phyloP scores from a whole-genome alignment of 257 asterid species.

The Verbascum thapsus region DNA sequence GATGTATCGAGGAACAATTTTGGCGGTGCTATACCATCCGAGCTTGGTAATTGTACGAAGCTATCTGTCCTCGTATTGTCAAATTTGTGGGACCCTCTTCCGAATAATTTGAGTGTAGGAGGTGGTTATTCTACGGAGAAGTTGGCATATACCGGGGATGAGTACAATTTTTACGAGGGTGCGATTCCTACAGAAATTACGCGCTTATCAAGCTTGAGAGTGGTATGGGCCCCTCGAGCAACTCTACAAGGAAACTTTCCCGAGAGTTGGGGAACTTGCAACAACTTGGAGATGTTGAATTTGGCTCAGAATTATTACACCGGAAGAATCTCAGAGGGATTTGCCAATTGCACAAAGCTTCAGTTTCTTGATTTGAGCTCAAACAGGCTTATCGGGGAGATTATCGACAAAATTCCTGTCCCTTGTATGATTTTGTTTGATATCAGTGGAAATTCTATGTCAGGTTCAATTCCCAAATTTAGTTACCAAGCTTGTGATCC shows the following conservation, averaged over 20 bases:
- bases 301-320: constrained; percentile 69
- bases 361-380: constrained; percentile 81
- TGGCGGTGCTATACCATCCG: constrained; percentile 66
- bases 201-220: constrained; percentile 66
- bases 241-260: constrained; percentile 70
- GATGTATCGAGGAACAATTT: constrained; percentile 86
- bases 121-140: constrained; percentile 37
- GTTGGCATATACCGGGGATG: constrained; percentile 49
- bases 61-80: constrained; percentile 74
- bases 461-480: constrained; percentile 80
- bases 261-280: constrained; percentile 71
- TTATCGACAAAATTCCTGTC: constrained; percentile 61
- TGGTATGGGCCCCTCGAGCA: constrained; percentile 92
- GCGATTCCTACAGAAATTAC: constrained; percentile 59
- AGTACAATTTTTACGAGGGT: constrained; percentile 78
- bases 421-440: constrained; percentile 88
- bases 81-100: constrained; percentile 81
- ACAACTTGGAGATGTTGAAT: constrained; percentile 73
- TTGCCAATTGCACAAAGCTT: constrained; percentile 72
- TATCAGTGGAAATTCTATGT: constrained; percentile 63
- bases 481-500: constrained; percentile 45
- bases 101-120: constrained; percentile 34
- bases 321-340: constrained; percentile 49
- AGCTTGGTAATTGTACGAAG: constrained; percentile 70
- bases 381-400: constrained; percentile 67